phyloP scores from a whole-genome alignment of 2,329 filamentous ascomycete genomes.

The Endoconidiophora polonica region DNA sequence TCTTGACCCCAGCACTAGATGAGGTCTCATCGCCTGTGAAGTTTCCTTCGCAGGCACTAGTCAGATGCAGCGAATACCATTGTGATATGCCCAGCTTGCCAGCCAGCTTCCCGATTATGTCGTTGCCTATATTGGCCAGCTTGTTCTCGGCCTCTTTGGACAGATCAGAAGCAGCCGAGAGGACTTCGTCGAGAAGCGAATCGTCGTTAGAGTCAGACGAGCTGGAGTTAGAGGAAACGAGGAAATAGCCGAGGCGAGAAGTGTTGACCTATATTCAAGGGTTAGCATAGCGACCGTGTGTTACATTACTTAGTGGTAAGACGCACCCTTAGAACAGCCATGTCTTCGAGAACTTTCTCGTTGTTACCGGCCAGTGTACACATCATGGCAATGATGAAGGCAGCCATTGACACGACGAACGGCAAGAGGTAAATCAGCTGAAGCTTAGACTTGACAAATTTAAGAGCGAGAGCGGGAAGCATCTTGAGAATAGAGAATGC shows the following conservation, averaged over 20 bases:
- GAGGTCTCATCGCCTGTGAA: slow-evolving; percentile 26
- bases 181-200: slow-evolving; percentile 18
- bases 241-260: slow-evolving; percentile 6
- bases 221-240: slow-evolving; percentile 13
- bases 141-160: slow-evolving; percentile 16
- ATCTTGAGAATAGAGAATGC: neutral
- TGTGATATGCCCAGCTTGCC: slow-evolving; percentile 30
- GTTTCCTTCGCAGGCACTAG: slow-evolving; percentile 29
- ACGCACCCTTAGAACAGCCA: slow-evolving; percentile 24
- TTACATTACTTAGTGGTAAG: neutral
- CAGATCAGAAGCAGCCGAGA: slow-evolving; percentile 12
- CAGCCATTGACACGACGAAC: slow-evolving; percentile 22
- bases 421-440: slow-evolving; percentile 22
- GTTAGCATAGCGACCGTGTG: neutral
- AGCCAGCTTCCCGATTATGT: slow-evolving; percentile 24
- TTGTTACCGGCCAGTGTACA: slow-evolving; percentile 25
- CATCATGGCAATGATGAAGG: slow-evolving; percentile 24
- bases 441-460: slow-evolving; percentile 11
- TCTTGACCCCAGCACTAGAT: slow-evolving; percentile 21
- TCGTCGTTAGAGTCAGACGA: slow-evolving; percentile 16
- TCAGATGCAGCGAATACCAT: slow-evolving; percentile 36
- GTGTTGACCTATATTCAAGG: slow-evolving; percentile 9
- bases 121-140: slow-evolving; percentile 19
- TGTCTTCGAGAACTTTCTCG: slow-evolving; percentile 27
- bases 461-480: slow-evolving; percentile 5